Conservation (phyloP, 2,329 filamentous ascomycete genomes). For the Exutisphaerella laricina region DNA sequence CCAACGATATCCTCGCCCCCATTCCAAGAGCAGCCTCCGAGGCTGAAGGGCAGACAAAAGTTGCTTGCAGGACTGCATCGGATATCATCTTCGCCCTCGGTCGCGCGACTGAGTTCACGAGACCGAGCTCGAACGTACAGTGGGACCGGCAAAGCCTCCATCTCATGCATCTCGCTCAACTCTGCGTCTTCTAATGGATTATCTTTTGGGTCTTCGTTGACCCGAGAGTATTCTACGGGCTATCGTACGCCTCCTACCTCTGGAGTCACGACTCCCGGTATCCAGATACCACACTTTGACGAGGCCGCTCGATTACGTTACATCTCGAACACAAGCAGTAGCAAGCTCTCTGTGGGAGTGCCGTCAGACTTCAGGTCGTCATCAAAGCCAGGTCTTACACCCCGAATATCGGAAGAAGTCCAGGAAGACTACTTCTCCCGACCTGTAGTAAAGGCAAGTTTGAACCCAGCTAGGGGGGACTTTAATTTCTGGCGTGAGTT, state of each 20-base stretch:
- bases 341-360: constrained; percentile 53
- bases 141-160: constrained; percentile 55
- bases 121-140: constrained; percentile 58
- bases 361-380: constrained; percentile 56
- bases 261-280: constrained; percentile 41
- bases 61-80: constrained; percentile 70
- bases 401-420: constrained; percentile 32
- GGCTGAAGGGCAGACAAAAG: constrained; percentile 63
- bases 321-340: constrained; percentile 46
- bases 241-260: constrained; percentile 54
- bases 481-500: constrained; percentile 73
- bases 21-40: constrained; percentile 41
- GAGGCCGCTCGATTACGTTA: constrained; percentile 51
- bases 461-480: constrained; percentile 33
- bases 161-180: constrained; percentile 59
- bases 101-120: constrained; percentile 57
- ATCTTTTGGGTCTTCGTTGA: constrained; percentile 51
- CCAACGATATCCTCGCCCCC: constrained; percentile 27
- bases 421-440: constrained; percentile 46
- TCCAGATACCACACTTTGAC: constrained; percentile 46
- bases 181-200: constrained; percentile 46
- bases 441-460: constrained; percentile 24
- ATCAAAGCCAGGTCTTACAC: constrained; percentile 32
- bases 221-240: constrained; percentile 52
- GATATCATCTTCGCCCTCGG: constrained; percentile 72